Conservation (phyloP, 176 grass and related monocot species). For the Avena eriantha region DNA sequence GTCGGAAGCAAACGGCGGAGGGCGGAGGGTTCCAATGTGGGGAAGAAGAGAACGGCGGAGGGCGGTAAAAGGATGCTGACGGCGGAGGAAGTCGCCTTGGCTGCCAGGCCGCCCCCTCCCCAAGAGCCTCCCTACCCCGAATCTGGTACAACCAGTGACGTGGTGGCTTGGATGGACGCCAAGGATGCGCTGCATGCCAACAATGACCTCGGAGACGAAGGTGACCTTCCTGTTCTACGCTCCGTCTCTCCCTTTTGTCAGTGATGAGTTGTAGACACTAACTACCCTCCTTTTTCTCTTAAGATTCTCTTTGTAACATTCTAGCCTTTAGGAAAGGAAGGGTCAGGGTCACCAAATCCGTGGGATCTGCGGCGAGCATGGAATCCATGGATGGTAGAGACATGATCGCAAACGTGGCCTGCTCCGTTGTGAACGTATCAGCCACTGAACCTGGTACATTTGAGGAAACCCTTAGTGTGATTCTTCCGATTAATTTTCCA, state of each 20-base stretch:
- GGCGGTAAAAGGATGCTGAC: background rate
- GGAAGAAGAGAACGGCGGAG: background rate
- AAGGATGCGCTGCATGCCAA: background rate
- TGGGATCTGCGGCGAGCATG: background rate
- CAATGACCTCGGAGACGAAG: background rate
- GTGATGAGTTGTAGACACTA: background rate
- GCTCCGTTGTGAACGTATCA: background rate
- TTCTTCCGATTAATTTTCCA: background rate
- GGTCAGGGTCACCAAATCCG: background rate
- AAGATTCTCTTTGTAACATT: background rate
- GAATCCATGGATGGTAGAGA: background rate
- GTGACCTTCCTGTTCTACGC: background rate
- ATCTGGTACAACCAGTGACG: background rate
- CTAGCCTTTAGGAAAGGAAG: background rate
- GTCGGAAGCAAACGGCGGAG: background rate
- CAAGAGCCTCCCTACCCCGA: background rate
- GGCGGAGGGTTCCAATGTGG: background rate
- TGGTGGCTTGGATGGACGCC: background rate
- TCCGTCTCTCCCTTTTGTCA: background rate
- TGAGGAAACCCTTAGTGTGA: background rate
- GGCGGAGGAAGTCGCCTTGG: background rate
- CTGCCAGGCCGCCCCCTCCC: background rate
- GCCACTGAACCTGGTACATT: background rate
- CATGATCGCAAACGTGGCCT: background rate
- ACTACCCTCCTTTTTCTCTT: background rate